Percentiles rank a stretch among this genome's conserved stretches.
phyloP scores from a whole-genome alignment of 495 filamentous ascomycete genomes.

The Neurospora hispaniola region DNA sequence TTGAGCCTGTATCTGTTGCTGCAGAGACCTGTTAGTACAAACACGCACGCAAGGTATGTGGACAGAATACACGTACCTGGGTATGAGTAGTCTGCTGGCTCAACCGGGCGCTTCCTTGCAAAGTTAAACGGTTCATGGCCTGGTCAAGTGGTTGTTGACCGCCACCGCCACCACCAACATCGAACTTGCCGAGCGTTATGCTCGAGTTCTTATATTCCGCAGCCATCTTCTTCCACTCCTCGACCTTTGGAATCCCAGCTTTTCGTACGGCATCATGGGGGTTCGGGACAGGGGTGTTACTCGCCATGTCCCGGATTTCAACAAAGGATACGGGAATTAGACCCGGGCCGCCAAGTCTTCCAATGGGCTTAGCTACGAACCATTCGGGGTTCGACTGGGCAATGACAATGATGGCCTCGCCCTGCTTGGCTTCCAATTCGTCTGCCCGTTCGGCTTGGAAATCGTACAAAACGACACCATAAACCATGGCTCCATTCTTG shows the following conservation, averaged over 20 bases:
- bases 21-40: slow-evolving; percentile 13
- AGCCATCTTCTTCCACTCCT: slow-evolving; percentile 99
- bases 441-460: slow-evolving; percentile 92
- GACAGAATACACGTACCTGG: slow-evolving; percentile 26
- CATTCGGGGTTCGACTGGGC: slow-evolving; percentile 99
- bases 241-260: slow-evolving; percentile 92
- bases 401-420: slow-evolving; percentile 95
- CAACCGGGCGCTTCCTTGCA: slow-evolving; percentile 38
- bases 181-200: slow-evolving; percentile 87
- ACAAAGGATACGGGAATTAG: slow-evolving; percentile 96
- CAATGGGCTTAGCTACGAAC: slow-evolving; percentile 98
- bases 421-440: slow-evolving; percentile 87
- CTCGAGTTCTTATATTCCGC: slow-evolving; percentile 99
- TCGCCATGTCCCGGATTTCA: slow-evolving; percentile 90
- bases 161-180: slow-evolving; percentile 37
- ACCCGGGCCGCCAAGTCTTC: slow-evolving; percentile 83
- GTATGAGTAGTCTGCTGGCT: slow-evolving; percentile 33
- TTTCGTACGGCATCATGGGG: slow-evolving; percentile 75
- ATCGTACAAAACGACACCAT: slow-evolving; percentile 94
- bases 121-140: slow-evolving; percentile 71
- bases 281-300: slow-evolving; percentile 70
- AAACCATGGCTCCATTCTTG: slow-evolving; percentile 80
- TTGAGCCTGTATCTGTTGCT: slow-evolving; percentile 22
- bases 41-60: background rate
- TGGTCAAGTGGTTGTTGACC: slow-evolving; percentile 46